Evolutionary conservation across 106 monocot genomes (phyloP).

Genomic region (Alisma plantagoaquatica): DNA sequence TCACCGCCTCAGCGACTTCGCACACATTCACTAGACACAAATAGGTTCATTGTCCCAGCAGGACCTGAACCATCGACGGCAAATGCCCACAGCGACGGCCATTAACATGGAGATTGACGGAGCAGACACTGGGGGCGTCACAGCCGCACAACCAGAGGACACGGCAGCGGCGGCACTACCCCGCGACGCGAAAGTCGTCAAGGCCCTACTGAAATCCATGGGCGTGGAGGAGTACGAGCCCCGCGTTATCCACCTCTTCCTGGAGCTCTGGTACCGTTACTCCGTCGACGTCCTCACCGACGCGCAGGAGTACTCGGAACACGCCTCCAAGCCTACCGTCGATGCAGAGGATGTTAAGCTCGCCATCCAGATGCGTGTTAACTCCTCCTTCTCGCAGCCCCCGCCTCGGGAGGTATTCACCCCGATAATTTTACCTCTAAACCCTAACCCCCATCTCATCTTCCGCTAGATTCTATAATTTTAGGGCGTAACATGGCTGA

Average conservation of each 20-base stretch:
- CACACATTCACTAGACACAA: no score
- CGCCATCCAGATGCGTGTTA: constrained; percentile 87
- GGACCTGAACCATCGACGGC: no score
- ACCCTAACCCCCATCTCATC: no score
- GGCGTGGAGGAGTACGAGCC: constrained; percentile 76
- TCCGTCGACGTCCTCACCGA: constrained; percentile 79
- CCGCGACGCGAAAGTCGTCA: constrained; percentile 73
- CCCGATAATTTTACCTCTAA: no score
- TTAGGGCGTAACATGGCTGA: no score
- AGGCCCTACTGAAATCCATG: constrained; percentile 84
- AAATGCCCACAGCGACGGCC: no score
- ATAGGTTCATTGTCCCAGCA: no score
- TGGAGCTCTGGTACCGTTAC: constrained; percentile 89
- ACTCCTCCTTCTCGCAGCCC: constrained; percentile 97
- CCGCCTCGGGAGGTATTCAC: constrained; percentile 86
- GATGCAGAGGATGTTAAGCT: constrained; percentile 91
- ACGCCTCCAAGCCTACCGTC: constrained; percentile 64
- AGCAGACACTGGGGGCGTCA: not conserved
- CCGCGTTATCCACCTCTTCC: constrained; percentile 81
- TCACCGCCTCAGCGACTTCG: no score
- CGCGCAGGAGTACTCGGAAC: constrained; percentile 83
- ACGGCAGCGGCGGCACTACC: constrained; percentile 38
- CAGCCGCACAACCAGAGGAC: no score
- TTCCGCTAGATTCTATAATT: no score
- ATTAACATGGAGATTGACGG: no score